A percentile compares a stretch with the other conserved stretches of the same genome.
Evolutionary conservation across 1,284 basidiomycete genomes (phyloP).

Genomic region (Laetiporus sulphureus): DNA sequence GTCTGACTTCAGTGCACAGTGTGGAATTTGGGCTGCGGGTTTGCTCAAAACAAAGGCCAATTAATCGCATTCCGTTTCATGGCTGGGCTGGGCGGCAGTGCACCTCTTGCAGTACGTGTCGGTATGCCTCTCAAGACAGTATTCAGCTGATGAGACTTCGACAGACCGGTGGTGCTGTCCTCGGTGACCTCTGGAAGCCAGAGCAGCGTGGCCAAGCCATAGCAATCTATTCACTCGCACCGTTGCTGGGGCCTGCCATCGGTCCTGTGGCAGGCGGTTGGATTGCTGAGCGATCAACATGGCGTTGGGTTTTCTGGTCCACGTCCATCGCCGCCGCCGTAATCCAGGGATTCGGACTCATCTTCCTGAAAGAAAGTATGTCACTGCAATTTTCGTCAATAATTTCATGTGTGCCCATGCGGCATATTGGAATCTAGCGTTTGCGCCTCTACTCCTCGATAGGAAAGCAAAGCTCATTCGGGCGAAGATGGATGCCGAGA

Average conservation of each 20-base stretch:
- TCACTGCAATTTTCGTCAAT: no score
- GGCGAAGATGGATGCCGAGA: conserved; percentile 39
- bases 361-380: conserved; percentile 61
- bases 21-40: conserved; percentile 60
- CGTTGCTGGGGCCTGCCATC: conserved; percentile 55
- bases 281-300: conserved; percentile 53
- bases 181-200: conserved; percentile 65
- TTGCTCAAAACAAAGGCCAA: conserved; percentile 48
- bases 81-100: conserved; percentile 55
- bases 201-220: conserved; percentile 66
- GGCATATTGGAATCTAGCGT: no score
- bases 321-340: conserved; percentile 46
- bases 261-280: conserved; percentile 62
- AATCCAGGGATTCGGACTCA: conserved; percentile 46
- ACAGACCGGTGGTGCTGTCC: conserved; percentile 59
- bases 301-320: conserved; percentile 67
- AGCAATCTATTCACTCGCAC: conserved; percentile 63
- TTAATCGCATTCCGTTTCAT: conserved; percentile 59
- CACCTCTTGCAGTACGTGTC: conserved; percentile 46
- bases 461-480: conserved; percentile 48
- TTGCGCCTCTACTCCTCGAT: conserved; percentile 53
- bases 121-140: conserved; percentile 48
- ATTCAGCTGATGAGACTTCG: conserved; percentile 39
- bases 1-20: no score
- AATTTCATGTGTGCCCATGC: no score